Evolutionary conservation across 163 green algal genomes (phyloP).

Genomic region (Prototheca wickerhamii): DNA sequence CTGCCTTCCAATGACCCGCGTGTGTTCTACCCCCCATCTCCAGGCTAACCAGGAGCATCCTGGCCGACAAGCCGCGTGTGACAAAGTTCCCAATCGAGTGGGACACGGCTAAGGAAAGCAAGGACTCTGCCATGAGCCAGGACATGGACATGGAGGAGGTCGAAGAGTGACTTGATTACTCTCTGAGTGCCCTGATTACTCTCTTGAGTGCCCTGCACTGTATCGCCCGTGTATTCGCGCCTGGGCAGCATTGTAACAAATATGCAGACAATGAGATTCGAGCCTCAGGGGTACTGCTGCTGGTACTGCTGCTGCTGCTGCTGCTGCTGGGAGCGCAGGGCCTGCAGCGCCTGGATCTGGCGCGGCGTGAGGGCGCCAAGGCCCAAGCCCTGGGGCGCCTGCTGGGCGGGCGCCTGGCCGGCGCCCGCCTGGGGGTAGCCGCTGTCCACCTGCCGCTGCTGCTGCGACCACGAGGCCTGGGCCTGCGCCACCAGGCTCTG

Average conservation of each 20-base stretch:
- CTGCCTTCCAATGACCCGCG: not conserved
- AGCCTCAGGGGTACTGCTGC: not conserved
- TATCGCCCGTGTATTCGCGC: no score
- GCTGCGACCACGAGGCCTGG: no score
- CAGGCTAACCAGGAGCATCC: conserved; percentile 53
- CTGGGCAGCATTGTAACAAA: no score
- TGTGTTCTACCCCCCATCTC: not conserved
- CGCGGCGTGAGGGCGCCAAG: no score
- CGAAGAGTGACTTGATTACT: no score
- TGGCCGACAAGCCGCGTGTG: conserved; percentile 69
- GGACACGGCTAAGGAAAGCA: conserved; percentile 22
- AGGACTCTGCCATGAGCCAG: not conserved
- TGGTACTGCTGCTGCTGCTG: conserved; percentile 1
- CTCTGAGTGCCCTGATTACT: no score
- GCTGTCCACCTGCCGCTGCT: not conserved
- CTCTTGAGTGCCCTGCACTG: not conserved
- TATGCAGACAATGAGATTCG: no score
- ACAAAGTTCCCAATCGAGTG: conserved; percentile 68
- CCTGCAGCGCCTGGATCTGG: not conserved
- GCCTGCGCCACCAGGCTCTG: not conserved
- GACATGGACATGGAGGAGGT: not conserved
- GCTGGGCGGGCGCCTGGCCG: no score
- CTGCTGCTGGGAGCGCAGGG: not conserved
- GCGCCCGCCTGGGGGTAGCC: no score
- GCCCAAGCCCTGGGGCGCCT: no score